A percentile compares a stretch with the other conserved stretches of the same genome.
Evolutionary conservation across 371 early-diverging fungal species (phyloP).

Genomic region (Nosema granulosis): DNA sequence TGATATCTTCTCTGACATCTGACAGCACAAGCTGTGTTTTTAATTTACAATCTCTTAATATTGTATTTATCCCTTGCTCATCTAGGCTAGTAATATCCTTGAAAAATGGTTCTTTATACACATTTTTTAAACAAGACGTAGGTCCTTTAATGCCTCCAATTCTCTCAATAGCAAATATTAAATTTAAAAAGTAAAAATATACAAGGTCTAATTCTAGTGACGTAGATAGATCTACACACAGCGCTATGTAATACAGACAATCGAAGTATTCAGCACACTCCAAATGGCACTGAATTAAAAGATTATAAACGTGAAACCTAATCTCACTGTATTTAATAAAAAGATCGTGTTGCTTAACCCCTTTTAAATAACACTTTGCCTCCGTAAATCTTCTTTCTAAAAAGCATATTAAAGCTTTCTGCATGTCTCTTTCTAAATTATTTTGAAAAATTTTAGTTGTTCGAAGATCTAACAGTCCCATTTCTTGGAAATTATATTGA

Average conservation of each 20-base stretch:
- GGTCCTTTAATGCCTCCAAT: conserved; percentile 11
- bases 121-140: conserved; percentile 1
- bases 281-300: conserved; percentile 26
- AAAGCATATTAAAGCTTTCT: conserved; percentile 2
- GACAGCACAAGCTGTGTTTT: conserved; percentile 3
- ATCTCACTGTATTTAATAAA: neutral
- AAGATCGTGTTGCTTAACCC: neutral
- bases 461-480: neutral
- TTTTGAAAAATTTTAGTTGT: too few species aligned
- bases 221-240: conserved; percentile 2
- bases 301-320: conserved; percentile 30
- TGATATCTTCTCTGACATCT: neutral
- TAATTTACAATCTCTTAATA: too few species aligned
- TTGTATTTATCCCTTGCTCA: neutral
- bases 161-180: conserved; percentile 17
- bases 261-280: conserved; percentile 25
- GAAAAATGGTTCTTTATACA: neutral
- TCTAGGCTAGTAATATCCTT: neutral
- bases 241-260: conserved; percentile 29
- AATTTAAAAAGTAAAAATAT: conserved; percentile 23
- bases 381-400: neutral
- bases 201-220: neutral
- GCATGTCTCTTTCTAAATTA: conserved; percentile 9
- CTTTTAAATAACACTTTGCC: conserved; percentile 11
- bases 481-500: conserved; percentile 10